A percentile compares a stretch with the other conserved stretches of the same genome.
These are phyloP conservation scores for Nymphaea thermarum DNA, from an alignment of 164 flowering plant genomes.

Conservation along the genomic window DNA sequence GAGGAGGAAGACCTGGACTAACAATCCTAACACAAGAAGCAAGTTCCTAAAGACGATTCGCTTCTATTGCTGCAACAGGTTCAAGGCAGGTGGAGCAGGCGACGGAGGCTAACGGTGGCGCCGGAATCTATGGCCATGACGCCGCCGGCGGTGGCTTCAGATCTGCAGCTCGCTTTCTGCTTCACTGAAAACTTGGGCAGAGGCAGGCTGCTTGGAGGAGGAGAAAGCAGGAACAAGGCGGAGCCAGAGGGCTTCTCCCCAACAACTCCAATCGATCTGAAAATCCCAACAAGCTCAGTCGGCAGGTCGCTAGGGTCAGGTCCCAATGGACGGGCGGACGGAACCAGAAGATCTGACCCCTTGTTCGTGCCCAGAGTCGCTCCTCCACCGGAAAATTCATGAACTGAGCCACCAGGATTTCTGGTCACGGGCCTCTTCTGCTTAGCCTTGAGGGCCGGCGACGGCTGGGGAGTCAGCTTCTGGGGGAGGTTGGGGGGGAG, in stretches of 20 bases:
- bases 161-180: constrained; percentile 47
- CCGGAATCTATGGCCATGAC: constrained; percentile 19
- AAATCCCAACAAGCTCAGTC: not conserved
- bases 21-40: too few species aligned
- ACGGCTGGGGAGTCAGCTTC: not conserved
- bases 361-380: not conserved
- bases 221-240: constrained; percentile 24
- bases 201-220: constrained; percentile 83
- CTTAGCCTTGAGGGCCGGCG: not conserved
- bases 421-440: not conserved
- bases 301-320: not conserved
- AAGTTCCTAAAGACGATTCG: too few species aligned
- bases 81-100: too few species aligned
- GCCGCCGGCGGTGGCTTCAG: constrained; percentile 21
- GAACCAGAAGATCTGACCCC: not conserved
- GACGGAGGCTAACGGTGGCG: constrained; percentile 21
- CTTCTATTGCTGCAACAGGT: too few species aligned
- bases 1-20: too few species aligned
- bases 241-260: constrained; percentile 23
- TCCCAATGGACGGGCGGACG: not conserved
- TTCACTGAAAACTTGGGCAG: constrained; percentile 58
- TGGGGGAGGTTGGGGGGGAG: not conserved
- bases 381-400: not conserved
- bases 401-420: not conserved
- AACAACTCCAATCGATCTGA: not conserved